Evolutionary conservation across 805 yeast species (phyloP).

Genomic region (Cyberlindnera meyerae): DNA sequence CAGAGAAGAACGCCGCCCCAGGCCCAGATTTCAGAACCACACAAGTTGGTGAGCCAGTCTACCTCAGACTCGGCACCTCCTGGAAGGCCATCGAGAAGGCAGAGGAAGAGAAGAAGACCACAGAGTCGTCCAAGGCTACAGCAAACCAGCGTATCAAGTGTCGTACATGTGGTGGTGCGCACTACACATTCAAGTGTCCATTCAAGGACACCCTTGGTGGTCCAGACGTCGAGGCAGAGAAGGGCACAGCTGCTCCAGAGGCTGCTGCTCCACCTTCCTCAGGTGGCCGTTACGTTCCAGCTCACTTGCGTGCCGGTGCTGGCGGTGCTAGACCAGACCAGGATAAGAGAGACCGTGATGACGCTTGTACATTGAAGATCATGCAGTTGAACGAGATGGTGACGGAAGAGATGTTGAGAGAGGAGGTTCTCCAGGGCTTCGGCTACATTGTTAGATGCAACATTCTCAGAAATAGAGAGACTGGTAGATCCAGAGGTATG

Average conservation of each 20-base stretch:
- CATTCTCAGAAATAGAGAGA: constrained; percentile 84
- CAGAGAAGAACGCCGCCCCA: constrained; percentile 62
- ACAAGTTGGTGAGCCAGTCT: constrained; percentile 79
- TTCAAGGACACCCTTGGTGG: constrained; percentile 78
- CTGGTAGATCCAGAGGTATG: constrained; percentile 91
- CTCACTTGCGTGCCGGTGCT: constrained; percentile 45
- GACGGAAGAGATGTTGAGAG: constrained; percentile 73
- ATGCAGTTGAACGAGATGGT: constrained; percentile 86
- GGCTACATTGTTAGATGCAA: constrained; percentile 71
- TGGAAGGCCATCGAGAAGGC: constrained; percentile 78
- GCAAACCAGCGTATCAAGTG: constrained; percentile 51
- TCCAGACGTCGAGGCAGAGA: constrained; percentile 37
- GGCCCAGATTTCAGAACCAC: constrained; percentile 92
- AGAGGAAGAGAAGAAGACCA: constrained; percentile 51
- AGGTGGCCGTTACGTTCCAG: constrained; percentile 57
- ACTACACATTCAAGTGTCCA: constrained; percentile 93
- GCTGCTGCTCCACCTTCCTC: constrained; percentile 39
- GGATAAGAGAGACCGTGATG: constrained; percentile 65
- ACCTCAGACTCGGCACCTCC: constrained; percentile 64
- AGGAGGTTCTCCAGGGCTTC: constrained; percentile 61
- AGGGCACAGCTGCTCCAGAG: constrained; percentile 38
- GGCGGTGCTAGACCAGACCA: constrained; percentile 30
- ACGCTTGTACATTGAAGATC: constrained; percentile 80
- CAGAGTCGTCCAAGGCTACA: constrained; percentile 41
- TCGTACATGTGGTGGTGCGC: constrained; percentile 92